Conservation (phyloP, 2,329 filamentous ascomycete genomes). For the Pestalotiopsis sp. region DNA sequence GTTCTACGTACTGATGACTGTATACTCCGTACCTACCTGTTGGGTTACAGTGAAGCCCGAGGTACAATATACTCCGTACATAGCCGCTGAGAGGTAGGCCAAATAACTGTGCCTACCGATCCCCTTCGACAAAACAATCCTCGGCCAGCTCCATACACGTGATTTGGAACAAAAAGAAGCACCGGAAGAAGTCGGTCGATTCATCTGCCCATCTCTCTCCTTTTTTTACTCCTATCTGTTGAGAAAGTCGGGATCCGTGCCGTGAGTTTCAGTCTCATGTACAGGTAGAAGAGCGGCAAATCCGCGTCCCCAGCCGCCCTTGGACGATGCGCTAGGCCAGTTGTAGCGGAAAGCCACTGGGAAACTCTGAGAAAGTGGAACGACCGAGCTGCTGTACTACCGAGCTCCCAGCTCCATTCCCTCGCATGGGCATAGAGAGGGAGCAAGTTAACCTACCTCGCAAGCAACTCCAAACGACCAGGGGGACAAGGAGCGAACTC, state of each 20-base stretch:
- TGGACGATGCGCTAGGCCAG: neutral
- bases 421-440: neutral
- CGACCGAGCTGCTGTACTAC: neutral
- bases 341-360: neutral
- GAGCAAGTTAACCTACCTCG: neutral
- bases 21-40: neutral
- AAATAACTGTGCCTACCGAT: too few species aligned
- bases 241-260: neutral
- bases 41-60: neutral
- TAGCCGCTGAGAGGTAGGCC: too few species aligned
- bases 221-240: neutral
- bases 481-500: neutral
- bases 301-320: neutral
- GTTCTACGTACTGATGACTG: neutral
- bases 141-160: neutral
- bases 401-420: neutral
- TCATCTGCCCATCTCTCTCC: neutral
- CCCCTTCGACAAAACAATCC: too few species aligned
- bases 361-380: neutral
- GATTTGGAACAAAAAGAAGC: neutral
- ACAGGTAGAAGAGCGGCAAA: neutral
- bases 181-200: neutral
- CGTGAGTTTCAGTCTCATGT: neutral
- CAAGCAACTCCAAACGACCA: neutral
- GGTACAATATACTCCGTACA: neutral